A percentile compares a stretch with the other conserved stretches of the same genome.
Evolutionary conservation across 2,329 filamentous ascomycete species (phyloP).

Genomic region (Teratosphaeriaceae sp.): DNA sequence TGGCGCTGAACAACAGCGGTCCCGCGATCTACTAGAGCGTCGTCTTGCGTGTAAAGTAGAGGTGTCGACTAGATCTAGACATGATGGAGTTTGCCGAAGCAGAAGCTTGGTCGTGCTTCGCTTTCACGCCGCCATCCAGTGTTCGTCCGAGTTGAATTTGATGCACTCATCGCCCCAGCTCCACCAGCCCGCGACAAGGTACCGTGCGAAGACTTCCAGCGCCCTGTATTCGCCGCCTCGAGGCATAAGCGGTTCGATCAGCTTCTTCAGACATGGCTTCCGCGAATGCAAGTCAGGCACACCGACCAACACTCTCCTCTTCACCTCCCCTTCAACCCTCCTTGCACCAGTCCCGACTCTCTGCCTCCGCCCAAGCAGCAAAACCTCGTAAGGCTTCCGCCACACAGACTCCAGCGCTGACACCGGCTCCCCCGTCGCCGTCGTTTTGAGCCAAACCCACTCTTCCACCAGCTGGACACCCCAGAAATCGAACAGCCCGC

Average conservation of each 20-base stretch:
- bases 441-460: constrained; percentile 76
- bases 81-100: background rate
- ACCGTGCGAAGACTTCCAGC: constrained; percentile 71
- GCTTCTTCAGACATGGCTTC: constrained; percentile 62
- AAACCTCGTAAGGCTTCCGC: constrained; percentile 71
- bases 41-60: background rate
- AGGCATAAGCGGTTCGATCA: constrained; percentile 53
- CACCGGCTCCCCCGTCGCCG: constrained; percentile 57
- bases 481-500: constrained; percentile 60
- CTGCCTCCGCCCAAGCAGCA: constrained; percentile 51
- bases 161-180: constrained; percentile 70
- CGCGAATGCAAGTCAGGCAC: constrained; percentile 73
- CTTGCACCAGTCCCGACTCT: constrained; percentile 1
- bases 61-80: background rate
- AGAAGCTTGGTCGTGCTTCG: too few relatives aligned
- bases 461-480: constrained; percentile 59
- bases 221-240: constrained; percentile 42
- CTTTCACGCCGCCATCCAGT: constrained; percentile 36
- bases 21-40: constrained; percentile 22
- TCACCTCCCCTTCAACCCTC: constrained; percentile 23
- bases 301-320: constrained; percentile 55
- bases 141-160: constrained; percentile 57
- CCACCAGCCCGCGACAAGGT: constrained; percentile 70
- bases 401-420: constrained; percentile 53
- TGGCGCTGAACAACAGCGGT: constrained; percentile 20